Percentiles rank a stretch among this genome's conserved stretches.
Evolutionary conservation across 1,284 basidiomycete genomes (phyloP).

Genomic region (Cronartium ribicola): DNA sequence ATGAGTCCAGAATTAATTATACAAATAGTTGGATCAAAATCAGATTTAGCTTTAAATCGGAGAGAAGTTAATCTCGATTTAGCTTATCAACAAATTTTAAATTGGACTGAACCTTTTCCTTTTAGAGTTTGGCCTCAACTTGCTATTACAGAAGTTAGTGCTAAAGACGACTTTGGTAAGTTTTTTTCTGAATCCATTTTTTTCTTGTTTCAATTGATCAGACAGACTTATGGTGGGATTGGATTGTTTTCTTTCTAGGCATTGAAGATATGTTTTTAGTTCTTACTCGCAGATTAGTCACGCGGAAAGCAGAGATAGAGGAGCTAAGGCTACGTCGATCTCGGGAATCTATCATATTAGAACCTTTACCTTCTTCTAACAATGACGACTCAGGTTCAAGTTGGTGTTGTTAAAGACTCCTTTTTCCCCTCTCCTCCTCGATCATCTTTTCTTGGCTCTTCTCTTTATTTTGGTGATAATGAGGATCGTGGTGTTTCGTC

Average conservation of each 20-base stretch:
- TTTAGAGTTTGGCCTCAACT: conserved; percentile 10
- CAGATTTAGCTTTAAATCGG: conserved; percentile 64
- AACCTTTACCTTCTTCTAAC: neutral
- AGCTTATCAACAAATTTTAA: conserved; percentile 57
- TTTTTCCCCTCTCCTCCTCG: neutral
- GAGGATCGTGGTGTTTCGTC: no score
- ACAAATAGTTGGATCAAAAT: conserved; percentile 85
- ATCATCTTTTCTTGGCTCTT: no score
- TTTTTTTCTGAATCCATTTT: neutral
- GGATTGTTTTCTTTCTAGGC: conserved; percentile 11
- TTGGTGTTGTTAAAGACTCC: conserved; percentile 2
- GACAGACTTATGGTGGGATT: neutral
- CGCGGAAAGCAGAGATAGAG: conserved; percentile 22
- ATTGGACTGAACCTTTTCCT: conserved; percentile 44
- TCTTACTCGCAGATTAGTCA: conserved; percentile 20
- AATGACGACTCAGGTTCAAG: neutral
- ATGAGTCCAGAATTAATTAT: conserved; percentile 72
- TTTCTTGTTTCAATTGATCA: neutral
- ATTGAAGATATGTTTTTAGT: conserved; percentile 39
- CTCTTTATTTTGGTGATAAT: no score
- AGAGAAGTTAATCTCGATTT: conserved; percentile 65
- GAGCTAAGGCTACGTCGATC: neutral
- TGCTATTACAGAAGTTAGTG: conserved; percentile 33
- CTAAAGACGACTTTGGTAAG: conserved; percentile 39
- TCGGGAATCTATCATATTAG: conserved; percentile 17